Percentiles rank a stretch among this genome's conserved stretches.
phyloP scores from a whole-genome alignment of 495 filamentous ascomycete species.

The Elaphomyces granulatus region DNA sequence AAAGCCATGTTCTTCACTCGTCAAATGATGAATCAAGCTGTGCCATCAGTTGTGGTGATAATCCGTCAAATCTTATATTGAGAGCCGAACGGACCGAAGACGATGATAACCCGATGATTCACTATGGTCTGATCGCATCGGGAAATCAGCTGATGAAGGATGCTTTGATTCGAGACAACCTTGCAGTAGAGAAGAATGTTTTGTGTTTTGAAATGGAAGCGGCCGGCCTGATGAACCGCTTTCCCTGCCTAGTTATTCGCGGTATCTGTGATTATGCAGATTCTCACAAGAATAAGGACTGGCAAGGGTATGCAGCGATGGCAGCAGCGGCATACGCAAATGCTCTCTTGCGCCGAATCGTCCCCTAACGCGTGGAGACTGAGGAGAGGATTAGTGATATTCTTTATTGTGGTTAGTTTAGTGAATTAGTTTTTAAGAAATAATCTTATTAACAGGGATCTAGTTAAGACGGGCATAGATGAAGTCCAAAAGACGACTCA shows the following conservation, averaged over 20 bases:
- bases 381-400: conserved; percentile 4
- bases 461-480: conserved; percentile 4
- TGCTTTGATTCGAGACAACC: conserved; percentile 12
- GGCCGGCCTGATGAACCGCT: conserved; percentile 19
- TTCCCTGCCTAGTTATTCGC: conserved; percentile 23
- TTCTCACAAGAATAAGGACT: conserved; percentile 23
- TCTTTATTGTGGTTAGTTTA: neutral
- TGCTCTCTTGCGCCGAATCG: conserved; percentile 5
- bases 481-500: conserved; percentile 1
- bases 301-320: conserved; percentile 20
- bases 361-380: conserved; percentile 3
- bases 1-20: conserved; percentile 13
- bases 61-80: conserved; percentile 11
- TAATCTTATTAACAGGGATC: conserved; percentile 1
- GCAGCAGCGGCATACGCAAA: conserved; percentile 14
- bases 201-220: conserved; percentile 29
- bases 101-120: conserved; percentile 15
- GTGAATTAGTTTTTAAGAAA: neutral
- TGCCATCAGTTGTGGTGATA: conserved; percentile 12
- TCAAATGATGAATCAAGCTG: conserved; percentile 10
- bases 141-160: conserved; percentile 16
- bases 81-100: conserved; percentile 13
- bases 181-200: conserved; percentile 18
- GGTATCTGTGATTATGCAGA: conserved; percentile 26
- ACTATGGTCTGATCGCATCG: conserved; percentile 19